These are phyloP conservation scores for Diaporthe citriasiana DNA, from an alignment of 2,329 filamentous ascomycete genomes.

Conservation along the genomic window DNA sequence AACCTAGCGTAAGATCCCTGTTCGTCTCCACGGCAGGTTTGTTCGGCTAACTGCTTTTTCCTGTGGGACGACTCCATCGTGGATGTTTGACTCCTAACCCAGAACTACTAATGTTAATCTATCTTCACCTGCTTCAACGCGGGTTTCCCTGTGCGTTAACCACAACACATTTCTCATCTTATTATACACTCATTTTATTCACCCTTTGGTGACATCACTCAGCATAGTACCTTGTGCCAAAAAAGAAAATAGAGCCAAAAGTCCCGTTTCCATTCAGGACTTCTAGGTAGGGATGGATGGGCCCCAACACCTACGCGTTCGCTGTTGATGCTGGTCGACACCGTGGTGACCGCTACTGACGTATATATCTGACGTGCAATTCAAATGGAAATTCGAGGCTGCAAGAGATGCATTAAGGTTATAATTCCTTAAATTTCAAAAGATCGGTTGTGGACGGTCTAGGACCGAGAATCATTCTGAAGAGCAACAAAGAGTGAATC, in stretches of 20 bases:
- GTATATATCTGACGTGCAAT: neutral
- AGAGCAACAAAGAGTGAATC: neutral
- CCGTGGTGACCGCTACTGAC: neutral
- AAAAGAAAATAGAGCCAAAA: neutral
- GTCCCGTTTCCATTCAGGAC: no score
- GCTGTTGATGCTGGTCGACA: neutral
- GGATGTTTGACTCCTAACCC: neutral
- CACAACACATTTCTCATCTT: neutral
- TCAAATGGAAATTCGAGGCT: neutral
- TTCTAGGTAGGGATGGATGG: no score
- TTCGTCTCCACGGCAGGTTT: slow-evolving; percentile 8
- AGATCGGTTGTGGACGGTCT: neutral
- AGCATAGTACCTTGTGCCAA: neutral
- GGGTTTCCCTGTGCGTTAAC: no score
- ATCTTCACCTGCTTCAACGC: neutral
- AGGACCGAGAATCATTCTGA: neutral
- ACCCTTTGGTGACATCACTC: neutral
- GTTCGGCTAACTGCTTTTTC: neutral
- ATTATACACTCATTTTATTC: neutral
- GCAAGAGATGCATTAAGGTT: neutral
- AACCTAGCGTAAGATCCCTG: neutral
- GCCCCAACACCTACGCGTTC: no score
- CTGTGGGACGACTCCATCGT: neutral
- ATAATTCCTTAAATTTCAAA: neutral
- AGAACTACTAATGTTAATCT: no score